These are phyloP conservation scores for Xylaria sp. DNA, from an alignment of 2,329 filamentous ascomycete genomes.

Conservation along the genomic window DNA sequence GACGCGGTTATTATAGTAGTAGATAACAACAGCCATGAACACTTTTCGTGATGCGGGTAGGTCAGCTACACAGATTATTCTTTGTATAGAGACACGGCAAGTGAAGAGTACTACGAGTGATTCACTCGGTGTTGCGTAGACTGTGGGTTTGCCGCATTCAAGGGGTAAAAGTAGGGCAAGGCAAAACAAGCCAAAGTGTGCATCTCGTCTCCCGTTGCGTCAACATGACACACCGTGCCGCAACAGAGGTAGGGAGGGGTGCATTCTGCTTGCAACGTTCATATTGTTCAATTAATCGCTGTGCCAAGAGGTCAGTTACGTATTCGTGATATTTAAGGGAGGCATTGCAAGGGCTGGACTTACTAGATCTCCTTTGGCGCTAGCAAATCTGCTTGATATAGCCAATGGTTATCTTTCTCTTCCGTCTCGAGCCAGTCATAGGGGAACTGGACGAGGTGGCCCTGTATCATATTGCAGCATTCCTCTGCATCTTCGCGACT, in stretches of 20 bases:
- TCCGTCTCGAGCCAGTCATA: constrained; percentile 94
- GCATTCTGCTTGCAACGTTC: background rate
- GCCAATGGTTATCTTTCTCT: constrained; percentile 90
- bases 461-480: constrained; percentile 75
- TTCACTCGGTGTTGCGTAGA: background rate
- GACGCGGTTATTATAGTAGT: background rate
- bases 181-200: background rate
- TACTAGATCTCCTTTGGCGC: constrained; percentile 97
- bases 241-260: background rate
- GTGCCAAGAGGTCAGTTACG: constrained; percentile 16
- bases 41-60: constrained; percentile 5
- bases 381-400: constrained; percentile 93
- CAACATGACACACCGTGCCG: background rate
- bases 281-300: constrained; percentile 22
- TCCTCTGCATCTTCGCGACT: constrained; percentile 72
- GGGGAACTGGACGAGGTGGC: constrained; percentile 84
- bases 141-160: background rate
- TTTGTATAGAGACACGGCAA: background rate
- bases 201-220: background rate
- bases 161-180: too few species aligned
- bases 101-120: background rate
- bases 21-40: background rate
- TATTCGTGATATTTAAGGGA: background rate
- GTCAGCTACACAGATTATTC: constrained; percentile 11
- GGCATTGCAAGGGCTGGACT: constrained; percentile 37